These are phyloP conservation scores for Elaphomyces granulatus DNA, from an alignment of 495 filamentous ascomycete species.

Conservation along the genomic window DNA sequence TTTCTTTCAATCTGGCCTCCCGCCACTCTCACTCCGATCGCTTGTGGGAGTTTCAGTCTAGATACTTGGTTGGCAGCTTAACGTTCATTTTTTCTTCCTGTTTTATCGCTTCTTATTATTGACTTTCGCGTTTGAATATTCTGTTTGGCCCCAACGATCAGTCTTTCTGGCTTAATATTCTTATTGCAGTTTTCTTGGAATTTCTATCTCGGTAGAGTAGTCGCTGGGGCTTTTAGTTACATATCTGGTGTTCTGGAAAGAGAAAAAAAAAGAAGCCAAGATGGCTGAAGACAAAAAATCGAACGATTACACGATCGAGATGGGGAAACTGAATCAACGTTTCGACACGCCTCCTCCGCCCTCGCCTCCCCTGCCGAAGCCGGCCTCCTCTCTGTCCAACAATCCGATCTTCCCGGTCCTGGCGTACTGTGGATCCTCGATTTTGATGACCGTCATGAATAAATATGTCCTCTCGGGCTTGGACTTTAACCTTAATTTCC, in stretches of 20 bases:
- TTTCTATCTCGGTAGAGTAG: neutral
- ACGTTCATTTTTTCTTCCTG: neutral
- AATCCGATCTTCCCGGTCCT: conserved; percentile 69
- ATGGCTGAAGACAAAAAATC: conserved; percentile 78
- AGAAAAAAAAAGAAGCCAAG: conserved; percentile 10
- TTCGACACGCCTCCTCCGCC: conserved; percentile 13
- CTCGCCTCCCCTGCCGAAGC: conserved; percentile 20
- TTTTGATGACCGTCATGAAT: conserved; percentile 98
- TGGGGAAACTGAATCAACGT: conserved; percentile 48
- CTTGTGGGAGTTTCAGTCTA: too few species aligned
- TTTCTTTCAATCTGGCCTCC: too few species aligned
- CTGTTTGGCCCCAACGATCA: neutral
- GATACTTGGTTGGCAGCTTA: too few species aligned
- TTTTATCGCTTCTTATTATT: neutral
- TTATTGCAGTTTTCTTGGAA: neutral
- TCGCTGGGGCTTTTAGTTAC: neutral
- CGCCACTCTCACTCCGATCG: too few species aligned
- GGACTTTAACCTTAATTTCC: conserved; percentile 94
- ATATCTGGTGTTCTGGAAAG: too few species aligned
- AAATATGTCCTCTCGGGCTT: conserved; percentile 91
- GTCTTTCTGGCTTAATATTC: neutral
- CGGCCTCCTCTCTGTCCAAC: conserved; percentile 36
- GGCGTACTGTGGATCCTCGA: conserved; percentile 86
- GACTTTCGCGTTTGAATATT: neutral
- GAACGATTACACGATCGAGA: conserved; percentile 63